Evolutionary conservation across 495 filamentous ascomycete species (phyloP).

Genomic region (Lophiotrema nucula): DNA sequence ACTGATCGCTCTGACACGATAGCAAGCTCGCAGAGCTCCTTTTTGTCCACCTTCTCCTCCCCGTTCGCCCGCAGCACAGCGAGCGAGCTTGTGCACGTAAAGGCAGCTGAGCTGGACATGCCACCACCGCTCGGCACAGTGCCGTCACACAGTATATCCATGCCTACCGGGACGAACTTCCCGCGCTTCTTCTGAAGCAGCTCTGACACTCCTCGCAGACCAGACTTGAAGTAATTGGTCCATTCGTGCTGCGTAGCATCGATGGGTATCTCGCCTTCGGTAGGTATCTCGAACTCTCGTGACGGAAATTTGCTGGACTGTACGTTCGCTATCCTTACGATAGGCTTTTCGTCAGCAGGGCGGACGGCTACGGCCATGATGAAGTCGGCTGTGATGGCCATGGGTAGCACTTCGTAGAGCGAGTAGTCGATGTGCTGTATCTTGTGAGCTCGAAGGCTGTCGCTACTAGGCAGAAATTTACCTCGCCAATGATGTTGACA

Average conservation of each 20-base stretch:
- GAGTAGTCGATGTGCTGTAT: conserved; percentile 90
- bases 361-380: conserved; percentile 77
- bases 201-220: conserved; percentile 75
- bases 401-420: conserved; percentile 91
- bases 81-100: conserved; percentile 85
- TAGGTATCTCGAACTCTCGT: conserved; percentile 70
- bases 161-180: conserved; percentile 64
- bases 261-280: conserved; percentile 43
- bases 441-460: conserved; percentile 1
- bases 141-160: conserved; percentile 88
- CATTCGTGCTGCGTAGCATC: conserved; percentile 64
- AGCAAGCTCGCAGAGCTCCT: conserved; percentile 81
- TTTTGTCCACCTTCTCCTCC: conserved; percentile 76
- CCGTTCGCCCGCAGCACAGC: conserved; percentile 87
- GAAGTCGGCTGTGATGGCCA: conserved; percentile 88
- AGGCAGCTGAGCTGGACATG: conserved; percentile 89
- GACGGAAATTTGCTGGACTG: conserved; percentile 71
- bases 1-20: conserved; percentile 93
- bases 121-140: conserved; percentile 90
- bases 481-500: conserved; percentile 96
- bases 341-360: conserved; percentile 45
- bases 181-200: conserved; percentile 67
- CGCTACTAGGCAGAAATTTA: conserved; percentile 16
- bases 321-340: conserved; percentile 74
- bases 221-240: conserved; percentile 98